A percentile compares a stretch with the other conserved stretches of the same genome.
phyloP scores from a whole-genome alignment of 2,329 filamentous ascomycete genomes.

The Diplodia sapinea region DNA sequence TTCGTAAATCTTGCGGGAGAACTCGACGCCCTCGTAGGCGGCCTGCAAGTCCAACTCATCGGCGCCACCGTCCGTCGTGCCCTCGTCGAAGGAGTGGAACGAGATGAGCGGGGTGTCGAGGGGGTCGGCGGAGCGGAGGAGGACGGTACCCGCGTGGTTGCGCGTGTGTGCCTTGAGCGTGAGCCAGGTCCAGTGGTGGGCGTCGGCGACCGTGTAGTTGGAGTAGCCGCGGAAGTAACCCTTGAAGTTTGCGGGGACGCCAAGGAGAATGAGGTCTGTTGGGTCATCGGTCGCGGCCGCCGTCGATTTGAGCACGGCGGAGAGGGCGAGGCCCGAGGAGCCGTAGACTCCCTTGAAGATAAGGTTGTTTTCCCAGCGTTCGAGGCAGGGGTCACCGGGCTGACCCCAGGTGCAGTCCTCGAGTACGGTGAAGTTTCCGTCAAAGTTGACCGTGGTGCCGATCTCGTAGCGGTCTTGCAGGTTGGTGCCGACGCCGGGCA shows the following conservation, averaged over 20 bases:
- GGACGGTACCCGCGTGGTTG: conserved; percentile 67
- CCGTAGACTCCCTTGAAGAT: conserved; percentile 48
- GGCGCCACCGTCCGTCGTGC: conserved; percentile 43
- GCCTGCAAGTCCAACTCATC: conserved; percentile 60
- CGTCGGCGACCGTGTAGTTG: conserved; percentile 50
- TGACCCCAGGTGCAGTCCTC: conserved; percentile 48
- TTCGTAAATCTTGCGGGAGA: conserved; percentile 53
- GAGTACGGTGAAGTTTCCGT: conserved; percentile 44
- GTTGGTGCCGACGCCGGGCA: conserved; percentile 68
- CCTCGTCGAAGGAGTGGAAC: conserved; percentile 51
- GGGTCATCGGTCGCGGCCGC: conserved; percentile 51
- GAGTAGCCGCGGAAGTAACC: conserved; percentile 64
- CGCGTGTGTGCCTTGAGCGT: conserved; percentile 68
- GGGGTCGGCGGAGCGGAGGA: conserved; percentile 65
- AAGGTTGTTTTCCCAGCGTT: conserved; percentile 48
- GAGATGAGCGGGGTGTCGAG: conserved; percentile 66
- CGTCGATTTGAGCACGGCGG: conserved; percentile 47
- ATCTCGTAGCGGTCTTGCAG: conserved; percentile 67
- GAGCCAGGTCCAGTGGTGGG: conserved; percentile 54
- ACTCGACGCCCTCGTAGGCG: conserved; percentile 61
- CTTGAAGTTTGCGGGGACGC: conserved; percentile 60
- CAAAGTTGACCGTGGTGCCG: conserved; percentile 55
- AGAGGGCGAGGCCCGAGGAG: conserved; percentile 60
- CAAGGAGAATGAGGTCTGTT: conserved; percentile 61
- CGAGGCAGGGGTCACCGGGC: conserved; percentile 51